Evolutionary conservation across 1,139 yeast species (phyloP), one percentile per base, ranked within the genome.

Genomic region (Yamadazyma diddensiae): DNA sequence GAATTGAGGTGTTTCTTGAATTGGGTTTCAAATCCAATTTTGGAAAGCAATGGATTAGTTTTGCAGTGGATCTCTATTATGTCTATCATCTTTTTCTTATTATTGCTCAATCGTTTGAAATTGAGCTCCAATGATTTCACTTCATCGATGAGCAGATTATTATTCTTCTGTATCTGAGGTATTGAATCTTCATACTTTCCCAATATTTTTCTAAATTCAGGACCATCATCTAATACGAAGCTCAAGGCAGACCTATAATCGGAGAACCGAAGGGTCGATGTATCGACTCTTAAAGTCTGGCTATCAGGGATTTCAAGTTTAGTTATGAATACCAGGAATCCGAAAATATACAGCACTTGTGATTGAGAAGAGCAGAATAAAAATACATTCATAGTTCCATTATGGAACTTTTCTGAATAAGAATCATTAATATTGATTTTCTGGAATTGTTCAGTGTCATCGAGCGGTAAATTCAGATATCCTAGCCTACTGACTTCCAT

Each of bases 201-300:
- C 13, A 84, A 55, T 0, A 77, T 60, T 21, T 74, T 77, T 30
- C 94, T 62, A 49, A 84, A 83, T 28, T 77, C 71, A 0, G 94
- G 94, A 0, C 94, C 94, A 49, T 84, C 94, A 37, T 79, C 83
- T 49, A 64, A 61, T 27, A 52, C 53, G 32, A 66, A 63, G 30
- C 46, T 53, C 39, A 66, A 67, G 5, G 62, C 62, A 27, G 45
- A 50, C 28, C 53, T 46, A 33, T 53, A 55, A 24, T 59, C 61
- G 1, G 43, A 28, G 7, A 50, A 34, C 19, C 32, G 39, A 14
- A 44, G 36, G 14, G 19, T 21, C 8, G 6, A 6, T 9, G 17
- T 22, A 15, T 27, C 18, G 11, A 10, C 3, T 15, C 15, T 14
- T 23, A 21, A 20, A 24, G 26, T 11, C 10, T 4, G 7, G 7